Base-by-base conservation (phyloP, 2,329 filamentous ascomycete species). In the Acrocalymma vagum region DNA sequence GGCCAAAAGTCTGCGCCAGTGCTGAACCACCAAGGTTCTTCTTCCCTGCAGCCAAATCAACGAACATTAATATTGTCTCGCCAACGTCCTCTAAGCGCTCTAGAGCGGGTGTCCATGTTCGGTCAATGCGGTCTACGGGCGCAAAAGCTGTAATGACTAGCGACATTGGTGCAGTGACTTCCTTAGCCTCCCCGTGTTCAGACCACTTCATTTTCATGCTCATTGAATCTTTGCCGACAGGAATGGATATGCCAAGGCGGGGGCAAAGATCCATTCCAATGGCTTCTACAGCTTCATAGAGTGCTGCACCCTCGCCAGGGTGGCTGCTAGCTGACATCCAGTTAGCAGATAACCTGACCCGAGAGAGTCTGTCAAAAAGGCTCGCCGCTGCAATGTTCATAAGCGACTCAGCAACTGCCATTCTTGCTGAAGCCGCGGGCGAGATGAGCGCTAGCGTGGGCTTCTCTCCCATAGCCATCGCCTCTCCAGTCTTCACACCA, bases 261-360 rank as follows among this genome's bases (percentile, higher is more conserved):
- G 91, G 91, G 71, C 94, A 99, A 7, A 99, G 78, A 31, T 95
- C 88, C 83, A 96, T 87, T 32, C 92, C 92, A 42, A 96, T 91
- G 8, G 93, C 91, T 65, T 95, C 83, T 3, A 96, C 94, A 20
- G 92, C 94, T 70, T 96, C 90, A 62, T 96, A 97, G 21, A 97
- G 79, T 11, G 87, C 90, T 25, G 93, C 92, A 26, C 90, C 92
- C 71, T 99, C 94, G 30, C 94, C 94, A 15, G 89, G 86, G 67
- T 96, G 91, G 64, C 85, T 91, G 46, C 92, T 89, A n/a, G 93
- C 93, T 3, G 91, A 92, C 94, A 97, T 97, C 93, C 93, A 99
- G 74, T 99, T 97, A 33, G 93, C 93, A 3, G 92, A 96, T 8
- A 97, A 81, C 66, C 93, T 87, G 48, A 97, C 85, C 28, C 89